A percentile compares a stretch with the other conserved stretches of the same genome.
Evolutionary conservation across 2,329 filamentous ascomycete genomes (phyloP).

Genomic region (Cordyceps pruinosa): DNA sequence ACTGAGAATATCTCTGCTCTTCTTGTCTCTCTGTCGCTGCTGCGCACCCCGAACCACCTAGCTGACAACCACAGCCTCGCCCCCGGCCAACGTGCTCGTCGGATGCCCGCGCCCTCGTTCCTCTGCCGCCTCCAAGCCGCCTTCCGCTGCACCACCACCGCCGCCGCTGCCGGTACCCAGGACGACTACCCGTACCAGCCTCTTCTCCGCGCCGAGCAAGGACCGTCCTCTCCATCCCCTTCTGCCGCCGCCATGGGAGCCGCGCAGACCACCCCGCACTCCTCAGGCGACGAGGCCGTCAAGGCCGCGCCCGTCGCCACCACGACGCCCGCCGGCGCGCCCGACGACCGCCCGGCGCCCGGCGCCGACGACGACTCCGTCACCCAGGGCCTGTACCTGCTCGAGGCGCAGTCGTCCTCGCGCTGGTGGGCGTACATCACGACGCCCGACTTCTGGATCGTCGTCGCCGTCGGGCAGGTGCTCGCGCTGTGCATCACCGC

Average conservation of each 20-base stretch:
- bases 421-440: conserved; percentile 68
- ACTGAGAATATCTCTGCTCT: background rate
- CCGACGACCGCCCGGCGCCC: background rate
- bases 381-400: conserved; percentile 43
- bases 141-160: background rate
- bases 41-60: too few relatives aligned
- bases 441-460: conserved; percentile 82
- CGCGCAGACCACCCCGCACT: background rate
- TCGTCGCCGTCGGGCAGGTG: conserved; percentile 73
- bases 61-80: too few relatives aligned
- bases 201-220: background rate
- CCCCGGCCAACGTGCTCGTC: conserved; percentile 5
- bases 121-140: background rate
- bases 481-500: conserved; percentile 84
- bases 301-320: conserved; percentile 13
- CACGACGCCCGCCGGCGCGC: conserved; percentile 12
- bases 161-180: background rate
- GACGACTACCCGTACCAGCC: conserved; percentile 5
- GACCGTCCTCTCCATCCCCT: background rate
- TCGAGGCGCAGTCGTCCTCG: conserved; percentile 47
- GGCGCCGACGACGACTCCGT: conserved; percentile 30
- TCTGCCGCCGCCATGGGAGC: background rate
- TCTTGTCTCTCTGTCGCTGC: background rate
- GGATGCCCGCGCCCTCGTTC: conserved; percentile 1
- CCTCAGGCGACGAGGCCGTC: conserved; percentile 17